phyloP scores from a whole-genome alignment of 2,329 filamentous ascomycete species.

The Botrytis hyacinthi region DNA sequence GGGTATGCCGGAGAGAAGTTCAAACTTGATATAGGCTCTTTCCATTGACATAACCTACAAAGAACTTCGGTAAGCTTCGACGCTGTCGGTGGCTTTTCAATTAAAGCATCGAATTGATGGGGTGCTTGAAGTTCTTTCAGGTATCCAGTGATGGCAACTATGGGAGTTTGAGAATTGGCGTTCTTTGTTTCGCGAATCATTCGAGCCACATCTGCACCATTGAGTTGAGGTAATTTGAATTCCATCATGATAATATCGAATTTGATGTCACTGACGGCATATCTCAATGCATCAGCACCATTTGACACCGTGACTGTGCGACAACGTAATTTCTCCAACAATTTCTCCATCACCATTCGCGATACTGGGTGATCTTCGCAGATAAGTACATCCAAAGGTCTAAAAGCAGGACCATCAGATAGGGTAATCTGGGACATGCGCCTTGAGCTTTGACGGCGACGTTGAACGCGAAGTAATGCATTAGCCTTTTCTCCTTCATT shows the following conservation, averaged over 20 bases:
- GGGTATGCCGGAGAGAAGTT: constrained; percentile 53
- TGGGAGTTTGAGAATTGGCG: constrained; percentile 88
- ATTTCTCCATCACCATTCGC: constrained; percentile 96
- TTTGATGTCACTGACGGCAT: constrained; percentile 94
- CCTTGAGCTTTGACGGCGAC: constrained; percentile 92
- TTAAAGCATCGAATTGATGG: constrained; percentile 91
- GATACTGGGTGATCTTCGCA: constrained; percentile 98
- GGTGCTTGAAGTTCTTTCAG: constrained; percentile 94
- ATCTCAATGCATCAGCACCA: constrained; percentile 87
- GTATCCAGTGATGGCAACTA: constrained; percentile 95
- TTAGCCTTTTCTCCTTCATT: constrained; percentile 94
- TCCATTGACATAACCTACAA: constrained; percentile 89
- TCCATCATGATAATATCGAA: constrained; percentile 99
- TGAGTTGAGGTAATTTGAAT: constrained; percentile 92
- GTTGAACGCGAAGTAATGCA: constrained; percentile 85
- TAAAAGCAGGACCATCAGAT: constrained; percentile 79
- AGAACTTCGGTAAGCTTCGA: constrained; percentile 88
- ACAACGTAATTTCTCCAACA: constrained; percentile 92
- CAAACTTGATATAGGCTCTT: constrained; percentile 60
- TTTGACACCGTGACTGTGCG: constrained; percentile 89
- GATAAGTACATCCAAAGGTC: constrained; percentile 89
- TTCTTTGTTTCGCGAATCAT: constrained; percentile 99
- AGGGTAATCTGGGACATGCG: constrained; percentile 88
- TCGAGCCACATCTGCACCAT: constrained; percentile 88
- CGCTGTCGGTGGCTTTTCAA: constrained; percentile 94